phyloP scores from a whole-genome alignment of 768 basidiomycete species.

The Hemileccinum rubropunctum region DNA sequence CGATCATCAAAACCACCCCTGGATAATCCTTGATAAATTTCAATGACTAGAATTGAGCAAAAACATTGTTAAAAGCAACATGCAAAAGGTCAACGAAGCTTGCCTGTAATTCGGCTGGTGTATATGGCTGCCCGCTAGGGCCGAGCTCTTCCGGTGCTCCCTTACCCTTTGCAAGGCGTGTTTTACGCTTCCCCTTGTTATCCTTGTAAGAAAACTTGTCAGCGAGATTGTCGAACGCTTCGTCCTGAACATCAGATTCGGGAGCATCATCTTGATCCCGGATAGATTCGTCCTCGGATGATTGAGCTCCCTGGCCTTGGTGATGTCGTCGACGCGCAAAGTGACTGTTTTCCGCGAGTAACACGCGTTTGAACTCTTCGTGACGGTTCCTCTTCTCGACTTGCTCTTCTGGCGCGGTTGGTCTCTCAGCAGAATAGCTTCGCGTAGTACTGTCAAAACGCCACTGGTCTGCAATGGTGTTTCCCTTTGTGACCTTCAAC shows the following conservation, averaged over 20 bases:
- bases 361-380: constrained; percentile 51
- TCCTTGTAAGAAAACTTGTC: constrained; percentile 43
- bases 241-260: constrained; percentile 43
- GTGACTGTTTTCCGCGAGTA: constrained; percentile 45
- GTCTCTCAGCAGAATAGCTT: not conserved
- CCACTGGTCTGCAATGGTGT: constrained; percentile 39
- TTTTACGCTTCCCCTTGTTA: constrained; percentile 37
- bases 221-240: constrained; percentile 45
- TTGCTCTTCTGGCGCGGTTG: constrained; percentile 21
- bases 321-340: constrained; percentile 26
- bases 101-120: constrained; percentile 74
- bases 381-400: constrained; percentile 46
- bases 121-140: constrained; percentile 68
- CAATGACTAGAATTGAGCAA: constrained; percentile 18
- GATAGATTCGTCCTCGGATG: constrained; percentile 22
- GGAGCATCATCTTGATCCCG: constrained; percentile 25
- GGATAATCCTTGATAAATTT: constrained; percentile 65
- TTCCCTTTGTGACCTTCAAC: constrained; percentile 21
- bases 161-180: constrained; percentile 31
- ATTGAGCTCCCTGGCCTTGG: constrained; percentile 11
- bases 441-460: constrained; percentile 38
- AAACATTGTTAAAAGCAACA: not conserved
- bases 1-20: constrained; percentile 70
- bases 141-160: constrained; percentile 46
- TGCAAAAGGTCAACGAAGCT: constrained; percentile 1